Percentiles rank a stretch among this genome's conserved stretches.
phyloP scores from a whole-genome alignment of 352 stramenopile species.

The Globisporangium sylvaticum region DNA sequence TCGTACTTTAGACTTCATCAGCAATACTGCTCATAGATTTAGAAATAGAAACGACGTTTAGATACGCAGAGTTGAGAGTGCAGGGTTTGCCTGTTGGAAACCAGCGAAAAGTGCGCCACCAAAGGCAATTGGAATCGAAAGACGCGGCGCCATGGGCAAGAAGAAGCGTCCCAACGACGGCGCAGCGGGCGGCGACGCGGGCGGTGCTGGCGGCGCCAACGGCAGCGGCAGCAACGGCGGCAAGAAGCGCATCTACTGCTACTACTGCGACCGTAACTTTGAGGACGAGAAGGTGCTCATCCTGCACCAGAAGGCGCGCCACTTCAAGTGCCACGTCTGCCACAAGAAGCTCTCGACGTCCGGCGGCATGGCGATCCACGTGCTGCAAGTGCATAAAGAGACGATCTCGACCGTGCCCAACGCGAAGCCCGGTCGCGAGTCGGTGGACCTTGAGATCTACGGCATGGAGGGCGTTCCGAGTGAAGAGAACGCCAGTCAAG shows the following conservation, averaged over 20 bases:
- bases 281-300: constrained; percentile 91
- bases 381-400: constrained; percentile 88
- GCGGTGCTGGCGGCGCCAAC: constrained; percentile 1
- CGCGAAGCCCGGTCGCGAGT: constrained; percentile 78
- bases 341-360: constrained; percentile 91
- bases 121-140: constrained; percentile 10
- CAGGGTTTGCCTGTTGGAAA: constrained; percentile 1
- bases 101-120: not conserved
- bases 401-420: constrained; percentile 77
- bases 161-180: constrained; percentile 78
- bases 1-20: not conserved
- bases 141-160: constrained; percentile 54
- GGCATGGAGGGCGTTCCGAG: constrained; percentile 86
- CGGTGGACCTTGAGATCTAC: constrained; percentile 84
- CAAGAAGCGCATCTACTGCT: constrained; percentile 85
- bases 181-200: constrained; percentile 6
- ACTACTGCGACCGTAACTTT: constrained; percentile 92
- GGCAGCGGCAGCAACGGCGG: constrained; percentile 27
- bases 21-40: not conserved
- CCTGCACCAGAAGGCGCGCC: constrained; percentile 90
- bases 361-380: constrained; percentile 87
- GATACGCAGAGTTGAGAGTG: not conserved
- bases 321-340: constrained; percentile 91
- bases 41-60: constrained; percentile 2
- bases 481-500: constrained; percentile 20